Conservation (phyloP, 495 filamentous ascomycete genomes). For the Aspergillus bridgeri region DNA sequence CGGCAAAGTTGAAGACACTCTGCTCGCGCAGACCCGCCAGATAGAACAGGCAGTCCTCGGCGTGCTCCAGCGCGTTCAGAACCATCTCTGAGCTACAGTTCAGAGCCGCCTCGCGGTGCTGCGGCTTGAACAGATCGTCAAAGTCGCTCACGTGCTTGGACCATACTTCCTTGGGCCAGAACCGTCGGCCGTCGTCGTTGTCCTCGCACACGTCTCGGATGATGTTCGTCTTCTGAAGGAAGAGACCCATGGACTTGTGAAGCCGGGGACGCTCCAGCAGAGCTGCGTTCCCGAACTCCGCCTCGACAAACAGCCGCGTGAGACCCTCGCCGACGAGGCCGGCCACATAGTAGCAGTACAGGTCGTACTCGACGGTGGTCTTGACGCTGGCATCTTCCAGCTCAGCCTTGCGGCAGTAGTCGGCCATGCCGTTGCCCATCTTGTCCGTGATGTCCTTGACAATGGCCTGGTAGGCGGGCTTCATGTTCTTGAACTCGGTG, state of each 20-base stretch:
- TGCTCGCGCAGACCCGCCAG: slow-evolving; percentile 94
- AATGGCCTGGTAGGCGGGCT: slow-evolving; percentile 76
- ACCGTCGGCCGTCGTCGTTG: slow-evolving; percentile 76
- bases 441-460: slow-evolving; percentile 91
- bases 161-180: slow-evolving; percentile 96
- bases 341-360: slow-evolving; percentile 98
- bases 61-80: slow-evolving; percentile 79
- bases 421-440: slow-evolving; percentile 99
- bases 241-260: slow-evolving; percentile 93
- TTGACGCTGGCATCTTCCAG: slow-evolving; percentile 73
- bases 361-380: slow-evolving; percentile 83
- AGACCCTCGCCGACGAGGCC: slow-evolving; percentile 91
- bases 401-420: slow-evolving; percentile 81
- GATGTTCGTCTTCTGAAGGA: slow-evolving; percentile 97
- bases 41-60: slow-evolving; percentile 93
- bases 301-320: slow-evolving; percentile 87
- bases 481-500: slow-evolving; percentile 83
- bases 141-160: slow-evolving; percentile 87
- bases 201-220: slow-evolving; percentile 95
- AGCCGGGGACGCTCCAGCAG: slow-evolving; percentile 74
- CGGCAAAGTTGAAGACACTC: slow-evolving; percentile 99
- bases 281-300: slow-evolving; percentile 79
- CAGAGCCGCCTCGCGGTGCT: slow-evolving; percentile 75
- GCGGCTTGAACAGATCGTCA: slow-evolving; percentile 81
- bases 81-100: slow-evolving; percentile 95